These are phyloP conservation scores for Nyctanthes arbortristis DNA, from an alignment of 257 asterid species.

Conservation along the genomic window DNA sequence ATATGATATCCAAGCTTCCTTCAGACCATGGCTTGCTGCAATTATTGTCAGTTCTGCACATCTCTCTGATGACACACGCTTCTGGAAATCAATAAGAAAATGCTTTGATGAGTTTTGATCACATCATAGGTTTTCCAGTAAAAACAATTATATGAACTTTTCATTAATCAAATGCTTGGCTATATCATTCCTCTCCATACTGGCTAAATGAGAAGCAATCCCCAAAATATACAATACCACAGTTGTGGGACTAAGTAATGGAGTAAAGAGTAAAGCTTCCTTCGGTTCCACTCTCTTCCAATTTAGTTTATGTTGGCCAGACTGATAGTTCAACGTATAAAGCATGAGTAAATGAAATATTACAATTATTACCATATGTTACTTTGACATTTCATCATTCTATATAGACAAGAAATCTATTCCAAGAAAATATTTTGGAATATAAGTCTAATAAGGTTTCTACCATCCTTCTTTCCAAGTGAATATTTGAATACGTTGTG, in stretches of 20 bases:
- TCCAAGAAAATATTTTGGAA: constrained; percentile 8
- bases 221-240: neutral
- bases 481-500: neutral
- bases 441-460: constrained; percentile 9
- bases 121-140: constrained; percentile 16
- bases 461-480: neutral
- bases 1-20: constrained; percentile 97
- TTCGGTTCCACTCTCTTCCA: neutral
- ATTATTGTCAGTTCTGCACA: constrained; percentile 91
- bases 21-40: constrained; percentile 94
- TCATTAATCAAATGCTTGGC: constrained; percentile 1
- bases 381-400: neutral
- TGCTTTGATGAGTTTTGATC: constrained; percentile 6
- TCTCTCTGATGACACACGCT: constrained; percentile 89
- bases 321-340: neutral
- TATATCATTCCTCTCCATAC: constrained; percentile 3
- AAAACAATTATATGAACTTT: constrained; percentile 1
- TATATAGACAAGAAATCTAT: constrained; percentile 11
- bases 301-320: neutral
- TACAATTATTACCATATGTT: neutral
- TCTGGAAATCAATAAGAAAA: constrained; percentile 40
- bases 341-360: neutral
- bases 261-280: neutral
- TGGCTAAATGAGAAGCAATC: constrained; percentile 2
- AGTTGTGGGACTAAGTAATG: neutral